These are phyloP conservation scores for Monosporozyma unispora DNA, from an alignment of 805 yeast genomes.

Conservation along the genomic window DNA sequence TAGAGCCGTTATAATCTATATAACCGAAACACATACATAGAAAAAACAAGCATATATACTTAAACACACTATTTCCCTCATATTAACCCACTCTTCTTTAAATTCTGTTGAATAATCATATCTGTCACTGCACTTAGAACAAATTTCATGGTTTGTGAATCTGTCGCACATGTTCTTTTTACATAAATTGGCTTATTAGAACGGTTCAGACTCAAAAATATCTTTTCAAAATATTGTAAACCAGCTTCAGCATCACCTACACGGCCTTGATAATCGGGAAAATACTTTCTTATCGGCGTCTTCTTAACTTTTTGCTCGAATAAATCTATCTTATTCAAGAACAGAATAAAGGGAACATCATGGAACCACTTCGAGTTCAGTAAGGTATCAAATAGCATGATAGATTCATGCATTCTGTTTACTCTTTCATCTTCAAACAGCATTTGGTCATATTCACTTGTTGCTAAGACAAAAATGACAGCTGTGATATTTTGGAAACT, in stretches of 20 bases:
- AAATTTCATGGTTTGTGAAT: slow-evolving; percentile 77
- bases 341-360: slow-evolving; percentile 80
- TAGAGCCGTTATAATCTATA: slow-evolving; percentile 1
- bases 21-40: background rate
- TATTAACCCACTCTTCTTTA: slow-evolving; percentile 69
- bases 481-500: slow-evolving; percentile 87
- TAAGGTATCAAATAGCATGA: slow-evolving; percentile 71
- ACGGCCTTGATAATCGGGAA: slow-evolving; percentile 69
- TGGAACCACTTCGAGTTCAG: slow-evolving; percentile 81
- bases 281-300: slow-evolving; percentile 61
- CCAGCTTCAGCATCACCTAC: slow-evolving; percentile 59
- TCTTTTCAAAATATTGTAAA: slow-evolving; percentile 56
- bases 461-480: slow-evolving; percentile 78
- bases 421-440: slow-evolving; percentile 83
- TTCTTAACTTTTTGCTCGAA: slow-evolving; percentile 59
- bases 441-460: slow-evolving; percentile 87
- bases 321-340: slow-evolving; percentile 80
- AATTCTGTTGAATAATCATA: slow-evolving; percentile 72
- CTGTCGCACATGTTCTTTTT: slow-evolving; percentile 94
- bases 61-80: slow-evolving; percentile 15
- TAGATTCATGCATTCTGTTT: slow-evolving; percentile 85
- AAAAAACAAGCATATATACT: background rate
- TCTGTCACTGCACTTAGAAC: slow-evolving; percentile 91
- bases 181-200: slow-evolving; percentile 70
- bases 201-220: slow-evolving; percentile 56